A percentile compares a stretch with the other conserved stretches of the same genome.
Evolutionary conservation across 2,329 filamentous ascomycete genomes (phyloP).

Genomic region (Paecilomyces formosus): DNA sequence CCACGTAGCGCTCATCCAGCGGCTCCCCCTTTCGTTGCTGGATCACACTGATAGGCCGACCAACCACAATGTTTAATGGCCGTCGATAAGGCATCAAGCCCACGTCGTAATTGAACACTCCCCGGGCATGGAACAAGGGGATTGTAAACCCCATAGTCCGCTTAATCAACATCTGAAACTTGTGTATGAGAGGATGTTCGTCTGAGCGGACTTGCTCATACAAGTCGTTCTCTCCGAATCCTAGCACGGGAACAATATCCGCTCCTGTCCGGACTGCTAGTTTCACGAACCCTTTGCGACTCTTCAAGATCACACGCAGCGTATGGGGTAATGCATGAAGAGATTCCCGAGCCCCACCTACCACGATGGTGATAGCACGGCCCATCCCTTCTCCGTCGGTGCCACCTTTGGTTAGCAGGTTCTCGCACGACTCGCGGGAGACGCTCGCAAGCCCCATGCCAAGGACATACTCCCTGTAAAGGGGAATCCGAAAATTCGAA

Average conservation of each 20-base stretch:
- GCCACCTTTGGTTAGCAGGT: slow-evolving; percentile 74
- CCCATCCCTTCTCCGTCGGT: slow-evolving; percentile 75
- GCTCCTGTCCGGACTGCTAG: slow-evolving; percentile 87
- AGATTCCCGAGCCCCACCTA: slow-evolving; percentile 87
- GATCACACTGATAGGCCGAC: slow-evolving; percentile 66
- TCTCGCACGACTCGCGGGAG: slow-evolving; percentile 84
- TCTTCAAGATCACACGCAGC: slow-evolving; percentile 69
- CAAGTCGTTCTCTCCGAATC: slow-evolving; percentile 91
- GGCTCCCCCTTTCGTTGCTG: slow-evolving; percentile 48
- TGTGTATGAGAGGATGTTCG: slow-evolving; percentile 71
- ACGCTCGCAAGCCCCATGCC: slow-evolving; percentile 82
- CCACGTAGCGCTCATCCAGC: slow-evolving; percentile 67
- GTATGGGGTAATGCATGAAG: slow-evolving; percentile 76
- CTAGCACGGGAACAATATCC: slow-evolving; percentile 83
- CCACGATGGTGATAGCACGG: slow-evolving; percentile 90
- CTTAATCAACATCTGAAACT: slow-evolving; percentile 75
- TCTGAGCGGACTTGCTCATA: slow-evolving; percentile 82
- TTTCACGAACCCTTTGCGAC: slow-evolving; percentile 89
- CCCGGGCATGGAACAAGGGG: slow-evolving; percentile 80
- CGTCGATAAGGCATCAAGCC: slow-evolving; percentile 90
- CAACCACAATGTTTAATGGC: slow-evolving; percentile 83
- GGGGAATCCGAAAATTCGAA: slow-evolving; percentile 85
- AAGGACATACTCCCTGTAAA: slow-evolving; percentile 92
- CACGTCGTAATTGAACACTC: slow-evolving; percentile 96
- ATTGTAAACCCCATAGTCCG: slow-evolving; percentile 86